A percentile compares a stretch with the other conserved stretches of the same genome.
Conservation (phyloP, 495 filamentous ascomycete genomes). For the Aspergillus coremiiformis region DNA sequence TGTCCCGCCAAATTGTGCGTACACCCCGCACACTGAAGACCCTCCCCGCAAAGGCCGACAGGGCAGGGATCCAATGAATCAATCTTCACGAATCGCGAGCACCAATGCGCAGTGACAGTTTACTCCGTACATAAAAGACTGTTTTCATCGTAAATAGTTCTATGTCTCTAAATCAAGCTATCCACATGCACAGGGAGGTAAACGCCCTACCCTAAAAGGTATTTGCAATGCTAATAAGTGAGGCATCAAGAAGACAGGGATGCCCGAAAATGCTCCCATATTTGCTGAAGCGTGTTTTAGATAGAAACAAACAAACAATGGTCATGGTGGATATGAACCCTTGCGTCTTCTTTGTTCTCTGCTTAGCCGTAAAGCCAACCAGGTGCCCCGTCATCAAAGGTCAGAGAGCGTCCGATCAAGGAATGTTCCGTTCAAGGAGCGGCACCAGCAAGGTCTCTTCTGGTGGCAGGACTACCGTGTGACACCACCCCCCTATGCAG, state of each 20-base stretch:
- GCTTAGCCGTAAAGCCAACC: background rate
- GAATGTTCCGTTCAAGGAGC: background rate
- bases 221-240: background rate
- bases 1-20: too few species aligned
- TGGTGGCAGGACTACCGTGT: background rate
- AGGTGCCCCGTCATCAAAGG: background rate
- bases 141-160: background rate
- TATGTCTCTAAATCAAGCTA: background rate
- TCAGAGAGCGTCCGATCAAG: background rate
- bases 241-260: background rate
- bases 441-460: background rate
- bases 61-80: background rate
- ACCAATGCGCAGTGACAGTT: too few species aligned
- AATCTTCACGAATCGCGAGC: background rate
- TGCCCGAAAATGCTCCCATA: background rate
- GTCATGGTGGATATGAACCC: background rate
- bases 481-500: conserved; percentile 17
- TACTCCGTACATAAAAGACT: too few species aligned
- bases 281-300: background rate
- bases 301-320: background rate
- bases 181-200: background rate
- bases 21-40: too few species aligned
- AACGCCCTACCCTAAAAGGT: background rate
- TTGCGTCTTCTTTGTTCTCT: background rate
- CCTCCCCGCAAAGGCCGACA: too few species aligned